These are phyloP conservation scores for Daedaleopsis nitida DNA, from an alignment of 768 basidiomycete genomes.

Conservation along the genomic window DNA sequence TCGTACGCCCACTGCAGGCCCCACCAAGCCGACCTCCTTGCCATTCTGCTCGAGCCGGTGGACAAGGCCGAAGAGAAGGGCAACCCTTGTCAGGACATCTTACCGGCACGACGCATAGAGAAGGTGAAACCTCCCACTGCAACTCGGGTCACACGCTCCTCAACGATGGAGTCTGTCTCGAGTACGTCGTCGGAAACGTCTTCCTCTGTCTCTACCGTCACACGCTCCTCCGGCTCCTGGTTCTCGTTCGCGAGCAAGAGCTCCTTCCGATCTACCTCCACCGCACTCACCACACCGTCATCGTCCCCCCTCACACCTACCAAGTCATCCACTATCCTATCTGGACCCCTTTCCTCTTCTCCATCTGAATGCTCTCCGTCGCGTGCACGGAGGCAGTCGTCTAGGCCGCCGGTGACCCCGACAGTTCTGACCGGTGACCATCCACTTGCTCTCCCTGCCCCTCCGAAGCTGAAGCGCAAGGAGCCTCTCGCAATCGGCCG, in stretches of 20 bases:
- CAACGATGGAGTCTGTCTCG: slow-evolving; percentile 26
- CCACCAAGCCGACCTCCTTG: slow-evolving; percentile 19
- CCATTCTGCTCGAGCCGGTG: slow-evolving; percentile 13
- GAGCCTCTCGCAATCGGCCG: slow-evolving; percentile 14
- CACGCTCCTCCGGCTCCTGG: slow-evolving; percentile 45
- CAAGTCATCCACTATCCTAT: slow-evolving; percentile 8
- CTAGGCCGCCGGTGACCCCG: slow-evolving; percentile 7
- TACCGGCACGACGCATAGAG: not conserved
- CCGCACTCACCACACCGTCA: slow-evolving; percentile 37
- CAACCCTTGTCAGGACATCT: slow-evolving; percentile 39
- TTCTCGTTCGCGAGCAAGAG: slow-evolving; percentile 43
- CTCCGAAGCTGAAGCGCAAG: slow-evolving; percentile 3
- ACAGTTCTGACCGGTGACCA: slow-evolving; percentile 13
- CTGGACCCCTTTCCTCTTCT: slow-evolving; percentile 1
- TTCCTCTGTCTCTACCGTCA: slow-evolving; percentile 33
- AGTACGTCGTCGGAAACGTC: slow-evolving; percentile 30
- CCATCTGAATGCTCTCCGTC: slow-evolving; percentile 4
- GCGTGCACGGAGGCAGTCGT: slow-evolving; percentile 8
- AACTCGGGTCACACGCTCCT: slow-evolving; percentile 24
- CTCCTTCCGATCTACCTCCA: slow-evolving; percentile 38
- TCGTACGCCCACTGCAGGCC: slow-evolving; percentile 7
- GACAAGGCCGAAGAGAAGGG: slow-evolving; percentile 43
- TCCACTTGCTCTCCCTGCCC: slow-evolving; percentile 15
- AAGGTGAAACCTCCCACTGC: slow-evolving; percentile 15
- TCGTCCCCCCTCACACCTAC: slow-evolving; percentile 32